These are phyloP conservation scores for Eucalyptus leucophloia DNA, from an alignment of 345 rosid species.

Conservation along the genomic window DNA sequence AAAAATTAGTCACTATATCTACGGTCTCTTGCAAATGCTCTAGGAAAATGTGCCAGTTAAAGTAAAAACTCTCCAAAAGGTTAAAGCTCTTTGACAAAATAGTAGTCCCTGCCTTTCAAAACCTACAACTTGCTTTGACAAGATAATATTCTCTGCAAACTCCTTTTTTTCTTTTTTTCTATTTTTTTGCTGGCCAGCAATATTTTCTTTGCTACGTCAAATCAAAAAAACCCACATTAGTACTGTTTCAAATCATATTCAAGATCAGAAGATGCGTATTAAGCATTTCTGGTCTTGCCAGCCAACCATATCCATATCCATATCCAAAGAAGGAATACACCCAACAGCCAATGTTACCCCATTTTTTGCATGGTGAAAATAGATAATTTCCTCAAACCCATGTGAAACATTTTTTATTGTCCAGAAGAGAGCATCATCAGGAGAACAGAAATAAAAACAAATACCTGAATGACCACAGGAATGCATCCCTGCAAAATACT, in stretches of 20 bases:
- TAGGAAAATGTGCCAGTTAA: neutral
- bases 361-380: neutral
- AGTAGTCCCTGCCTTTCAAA: neutral
- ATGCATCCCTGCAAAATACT: slow-evolving; percentile 94
- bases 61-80: neutral
- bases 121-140: neutral
- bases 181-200: neutral
- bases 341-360: neutral
- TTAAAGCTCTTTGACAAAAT: neutral
- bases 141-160: neutral
- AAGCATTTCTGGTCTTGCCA: neutral
- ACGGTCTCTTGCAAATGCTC: neutral
- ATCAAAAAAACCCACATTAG: neutral
- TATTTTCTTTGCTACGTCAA: neutral
- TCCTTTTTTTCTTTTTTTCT: neutral
- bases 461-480: slow-evolving; percentile 94
- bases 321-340: neutral
- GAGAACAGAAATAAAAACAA: neutral
- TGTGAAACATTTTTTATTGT: neutral
- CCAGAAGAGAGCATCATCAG: neutral
- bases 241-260: neutral
- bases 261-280: neutral
- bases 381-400: neutral
- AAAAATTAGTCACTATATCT: neutral
- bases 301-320: neutral